These are phyloP conservation scores for Fraxinus pennsylvanica DNA, from an alignment of 257 asterid genomes.

Conservation along the genomic window DNA sequence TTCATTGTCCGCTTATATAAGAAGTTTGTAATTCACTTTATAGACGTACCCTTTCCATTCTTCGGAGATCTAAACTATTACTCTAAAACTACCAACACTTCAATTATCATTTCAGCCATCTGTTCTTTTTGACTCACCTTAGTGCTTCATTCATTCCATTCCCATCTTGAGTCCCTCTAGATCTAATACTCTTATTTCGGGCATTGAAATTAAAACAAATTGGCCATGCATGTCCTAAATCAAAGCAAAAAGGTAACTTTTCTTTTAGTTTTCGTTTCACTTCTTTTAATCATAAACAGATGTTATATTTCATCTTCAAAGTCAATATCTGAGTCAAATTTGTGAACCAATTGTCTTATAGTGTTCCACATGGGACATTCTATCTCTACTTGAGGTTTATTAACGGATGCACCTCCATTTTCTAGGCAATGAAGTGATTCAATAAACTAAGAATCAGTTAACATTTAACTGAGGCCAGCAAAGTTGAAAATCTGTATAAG, in stretches of 20 bases:
- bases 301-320: constrained; percentile 9
- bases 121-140: background rate
- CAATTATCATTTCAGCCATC: constrained; percentile 10
- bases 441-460: constrained; percentile 7
- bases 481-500: constrained; percentile 9
- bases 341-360: constrained; percentile 12
- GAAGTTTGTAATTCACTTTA: background rate
- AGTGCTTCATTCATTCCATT: background rate
- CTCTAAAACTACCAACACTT: constrained; percentile 10
- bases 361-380: constrained; percentile 12
- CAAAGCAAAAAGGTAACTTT: background rate
- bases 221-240: constrained; percentile 18
- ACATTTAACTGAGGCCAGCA: constrained; percentile 10
- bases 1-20: constrained; percentile 7
- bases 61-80: constrained; percentile 1
- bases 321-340: constrained; percentile 15
- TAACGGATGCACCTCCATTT: background rate
- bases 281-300: constrained; percentile 19
- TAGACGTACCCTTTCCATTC: background rate
- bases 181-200: constrained; percentile 14
- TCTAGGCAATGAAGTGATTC: constrained; percentile 15
- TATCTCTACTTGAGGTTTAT: background rate
- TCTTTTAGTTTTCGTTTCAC: constrained; percentile 2
- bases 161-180: background rate
- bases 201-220: background rate